These are phyloP conservation scores for Annulohypoxylon nitens DNA, from an alignment of 495 filamentous ascomycete genomes.

Conservation along the genomic window DNA sequence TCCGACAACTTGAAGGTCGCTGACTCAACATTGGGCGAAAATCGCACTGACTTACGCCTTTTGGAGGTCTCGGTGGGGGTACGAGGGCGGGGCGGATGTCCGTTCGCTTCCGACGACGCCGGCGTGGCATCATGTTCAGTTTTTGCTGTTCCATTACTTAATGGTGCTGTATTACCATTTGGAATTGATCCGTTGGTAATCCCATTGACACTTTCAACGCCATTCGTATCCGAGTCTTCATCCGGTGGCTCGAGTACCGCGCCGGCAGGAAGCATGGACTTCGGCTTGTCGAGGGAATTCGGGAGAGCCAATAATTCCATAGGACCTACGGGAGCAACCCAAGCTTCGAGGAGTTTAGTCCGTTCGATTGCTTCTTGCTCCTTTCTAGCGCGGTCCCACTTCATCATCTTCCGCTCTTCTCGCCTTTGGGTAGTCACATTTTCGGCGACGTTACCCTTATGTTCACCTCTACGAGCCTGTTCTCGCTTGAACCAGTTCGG, in stretches of 20 bases:
- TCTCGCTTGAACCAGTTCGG: conserved; percentile 91
- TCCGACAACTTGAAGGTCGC: conserved; percentile 66
- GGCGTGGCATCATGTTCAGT: background rate
- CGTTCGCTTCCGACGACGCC: conserved; percentile 12
- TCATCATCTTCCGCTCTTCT: conserved; percentile 83
- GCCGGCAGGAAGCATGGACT: conserved; percentile 3
- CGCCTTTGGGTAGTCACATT: conserved; percentile 81
- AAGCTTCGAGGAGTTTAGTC: conserved; percentile 52
- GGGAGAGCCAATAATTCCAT: conserved; percentile 56
- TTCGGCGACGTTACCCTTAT: conserved; percentile 71
- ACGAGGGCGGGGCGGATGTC: conserved; percentile 13
- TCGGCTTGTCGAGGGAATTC: conserved; percentile 49
- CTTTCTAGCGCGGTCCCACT: conserved; percentile 87
- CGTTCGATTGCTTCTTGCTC: conserved; percentile 84
- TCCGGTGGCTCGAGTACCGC: background rate
- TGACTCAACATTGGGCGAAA: conserved; percentile 71
- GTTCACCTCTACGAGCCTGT: conserved; percentile 75
- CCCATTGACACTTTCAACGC: background rate
- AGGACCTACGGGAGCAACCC: conserved; percentile 54
- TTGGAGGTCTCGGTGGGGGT: conserved; percentile 44
- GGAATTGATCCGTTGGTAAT: background rate
- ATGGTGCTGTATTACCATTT: conserved; percentile 4
- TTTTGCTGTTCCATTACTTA: background rate
- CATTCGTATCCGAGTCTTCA: conserved; percentile 1
- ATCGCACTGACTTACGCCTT: conserved; percentile 71